Base-by-base conservation (phyloP, 2,329 filamentous ascomycete species). In the Intubia oerlemansii region DNA sequence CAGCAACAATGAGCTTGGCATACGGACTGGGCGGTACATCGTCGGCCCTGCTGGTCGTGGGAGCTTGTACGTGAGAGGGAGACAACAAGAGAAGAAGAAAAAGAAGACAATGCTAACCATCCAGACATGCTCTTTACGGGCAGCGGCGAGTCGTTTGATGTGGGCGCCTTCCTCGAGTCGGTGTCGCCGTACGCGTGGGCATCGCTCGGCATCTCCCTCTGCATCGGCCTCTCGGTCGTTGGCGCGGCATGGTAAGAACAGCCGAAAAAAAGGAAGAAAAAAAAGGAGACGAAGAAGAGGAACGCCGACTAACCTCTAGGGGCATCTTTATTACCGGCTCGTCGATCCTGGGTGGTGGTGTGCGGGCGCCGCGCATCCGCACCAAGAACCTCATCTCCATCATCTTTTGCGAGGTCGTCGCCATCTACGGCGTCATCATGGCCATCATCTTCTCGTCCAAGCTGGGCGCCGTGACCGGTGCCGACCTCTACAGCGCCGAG, bases 351-450 rank as follows among this genome's bases (percentile, higher is more conserved):
- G 90, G 90, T 46, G 88, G 80, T 43, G 88, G 88, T 59, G 88
- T 98, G 47, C 85, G 79, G 53, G 85, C 88, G 25, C 90, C 90
- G 21, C 77, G 88, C 44, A 98, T 98, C 56, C 80, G 88, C 51
- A 98, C 88, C 38, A 98, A 98, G 72, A 98, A 98, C 62, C 56
- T 98, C 47, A 95, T 98, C 51, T 95, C 85, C 44, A 98, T 98
- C 54, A 95, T 98, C 57, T 98, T 98, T 59, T 98, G 88, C 61
- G 88, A 98, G 58, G 88, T 98, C 47, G 88, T 98, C 45, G 88
- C 88, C 53, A 98, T 98, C 53, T 98, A 98, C 64, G 90, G 90
- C 44, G 85, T 98, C 54, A 98, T 98, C 57, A 98, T 98, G 82
- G 77, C 84, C 44, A 98, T 98, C 50, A 78, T 98, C 44, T 95